Conservation (phyloP, 306 rosid species). For the Chamaecrista fasciculata region DNA sequence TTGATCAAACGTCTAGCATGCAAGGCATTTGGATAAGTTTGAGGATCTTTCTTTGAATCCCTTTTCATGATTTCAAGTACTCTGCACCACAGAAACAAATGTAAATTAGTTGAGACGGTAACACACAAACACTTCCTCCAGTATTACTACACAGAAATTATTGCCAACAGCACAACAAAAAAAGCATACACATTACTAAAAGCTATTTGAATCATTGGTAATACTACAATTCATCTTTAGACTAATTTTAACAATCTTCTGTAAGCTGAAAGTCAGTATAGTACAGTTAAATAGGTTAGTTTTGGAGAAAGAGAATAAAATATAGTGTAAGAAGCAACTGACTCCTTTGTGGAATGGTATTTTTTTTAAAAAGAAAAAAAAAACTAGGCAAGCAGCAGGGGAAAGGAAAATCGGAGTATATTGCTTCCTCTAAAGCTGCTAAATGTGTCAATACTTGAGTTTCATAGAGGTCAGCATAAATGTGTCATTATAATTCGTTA, state of each 20-base stretch:
- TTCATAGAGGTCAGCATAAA: not conserved
- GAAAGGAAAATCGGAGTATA: not conserved
- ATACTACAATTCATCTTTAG: not conserved
- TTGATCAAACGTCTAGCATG: constrained; percentile 68
- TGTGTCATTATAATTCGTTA: too few relatives aligned
- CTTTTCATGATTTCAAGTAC: constrained; percentile 79
- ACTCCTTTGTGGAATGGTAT: not conserved
- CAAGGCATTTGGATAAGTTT: constrained; percentile 57
- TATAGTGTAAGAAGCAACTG: not conserved
- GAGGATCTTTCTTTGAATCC: constrained; percentile 78
- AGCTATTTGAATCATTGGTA: not conserved
- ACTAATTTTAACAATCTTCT: not conserved
- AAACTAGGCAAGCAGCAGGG: not conserved
- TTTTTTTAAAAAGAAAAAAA: not conserved
- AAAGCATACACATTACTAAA: not conserved
- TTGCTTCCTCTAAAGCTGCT: not conserved
- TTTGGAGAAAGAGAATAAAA: not conserved
- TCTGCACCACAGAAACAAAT: constrained; percentile 50
- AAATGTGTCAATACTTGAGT: not conserved
- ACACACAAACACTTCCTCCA: not conserved
- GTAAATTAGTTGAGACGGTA: constrained; percentile 18
- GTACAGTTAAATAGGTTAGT: not conserved
- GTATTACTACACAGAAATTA: not conserved
- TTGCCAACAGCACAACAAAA: constrained; percentile 10
- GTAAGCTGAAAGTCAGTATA: not conserved